Base-by-base conservation (phyloP, 495 filamentous ascomycete species). In the Oleoguttula mirabilis region DNA sequence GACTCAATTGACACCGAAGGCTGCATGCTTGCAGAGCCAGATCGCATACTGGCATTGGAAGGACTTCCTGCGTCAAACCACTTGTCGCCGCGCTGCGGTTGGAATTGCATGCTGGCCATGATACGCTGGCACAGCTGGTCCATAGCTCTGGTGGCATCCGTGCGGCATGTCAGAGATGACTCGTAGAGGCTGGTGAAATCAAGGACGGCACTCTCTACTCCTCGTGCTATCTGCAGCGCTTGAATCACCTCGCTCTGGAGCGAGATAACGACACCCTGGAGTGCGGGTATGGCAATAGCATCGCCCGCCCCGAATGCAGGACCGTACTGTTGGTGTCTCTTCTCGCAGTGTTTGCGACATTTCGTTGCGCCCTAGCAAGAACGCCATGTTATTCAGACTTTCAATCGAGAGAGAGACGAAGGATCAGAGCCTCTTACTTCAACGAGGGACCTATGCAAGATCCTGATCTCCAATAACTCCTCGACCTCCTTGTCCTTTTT, bases 201-300 rank as follows among this genome's bases (percentile, higher is more conserved):
- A 6, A 69, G 30, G 3, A 47, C 45, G 12, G 50, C 55, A 22
- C 59, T 56, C 25, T 66, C 58, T 32, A 55, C 46, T 15, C 63
- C 52, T 25, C 49, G 48, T 8, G 65, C 65, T 10, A 53, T 47
- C 22, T 65, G 61, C 4, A 72, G 60, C 19, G 65, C 61, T 17
- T 57, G 52, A 24, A 71, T 56, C 10, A 72, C 47, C n/a, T 64
- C 59, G 6, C 51, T 41, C 35, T 71, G 66, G 8, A 71, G 55
- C 6, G 56, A 50, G 21, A 67, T 62, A 15, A 65, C 62, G 25
- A 71, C 64, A 41, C 68, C 65, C 41, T 68, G 63, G 27, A 72
- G 54, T 25, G 60, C 59, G 20, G 54, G 44, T 24, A 45, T 43
- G 12, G 52, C 56, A 37, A 55, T 50, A 23, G 36, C 54, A 51